Percentiles rank a stretch among this genome's conserved stretches.
Evolutionary conservation across 805 yeast genomes (phyloP).

Genomic region (Candida silvatica): DNA sequence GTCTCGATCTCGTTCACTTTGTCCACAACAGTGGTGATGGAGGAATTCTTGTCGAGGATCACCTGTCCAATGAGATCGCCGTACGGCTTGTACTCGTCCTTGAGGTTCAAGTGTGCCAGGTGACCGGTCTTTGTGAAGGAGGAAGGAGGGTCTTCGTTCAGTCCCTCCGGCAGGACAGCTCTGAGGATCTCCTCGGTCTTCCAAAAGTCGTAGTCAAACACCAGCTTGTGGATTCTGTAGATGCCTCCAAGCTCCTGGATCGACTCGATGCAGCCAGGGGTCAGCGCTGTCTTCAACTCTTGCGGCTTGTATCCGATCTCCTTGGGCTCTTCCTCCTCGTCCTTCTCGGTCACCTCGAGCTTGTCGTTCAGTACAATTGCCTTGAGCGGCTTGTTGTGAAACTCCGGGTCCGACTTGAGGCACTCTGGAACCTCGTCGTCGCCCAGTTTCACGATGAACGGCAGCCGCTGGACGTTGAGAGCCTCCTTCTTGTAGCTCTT

Average conservation of each 20-base stretch:
- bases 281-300: conserved; percentile 23
- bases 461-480: conserved; percentile 60
- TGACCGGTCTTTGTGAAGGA: conserved; percentile 95
- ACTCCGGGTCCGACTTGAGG: conserved; percentile 5
- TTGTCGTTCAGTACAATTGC: conserved; percentile 57
- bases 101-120: conserved; percentile 83
- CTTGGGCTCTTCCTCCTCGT: conserved; percentile 1
- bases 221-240: conserved; percentile 44
- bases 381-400: conserved; percentile 29
- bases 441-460: conserved; percentile 49
- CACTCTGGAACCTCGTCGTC: conserved; percentile 6
- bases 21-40: conserved; percentile 83
- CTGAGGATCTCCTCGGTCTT: conserved; percentile 76
- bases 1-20: conserved; percentile 83
- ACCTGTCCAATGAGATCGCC: conserved; percentile 81
- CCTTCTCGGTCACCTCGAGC: conserved; percentile 31
- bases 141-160: conserved; percentile 69
- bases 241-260: conserved; percentile 39
- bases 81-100: conserved; percentile 78
- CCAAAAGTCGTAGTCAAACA: conserved; percentile 75
- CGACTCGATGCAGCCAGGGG: conserved; percentile 33
- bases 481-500: conserved; percentile 50
- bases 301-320: conserved; percentile 5
- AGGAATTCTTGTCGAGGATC: conserved; percentile 77
- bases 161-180: conserved; percentile 66